phyloP scores from a whole-genome alignment of 352 stramenopile species.

The Globisporangium uncinulatum region DNA sequence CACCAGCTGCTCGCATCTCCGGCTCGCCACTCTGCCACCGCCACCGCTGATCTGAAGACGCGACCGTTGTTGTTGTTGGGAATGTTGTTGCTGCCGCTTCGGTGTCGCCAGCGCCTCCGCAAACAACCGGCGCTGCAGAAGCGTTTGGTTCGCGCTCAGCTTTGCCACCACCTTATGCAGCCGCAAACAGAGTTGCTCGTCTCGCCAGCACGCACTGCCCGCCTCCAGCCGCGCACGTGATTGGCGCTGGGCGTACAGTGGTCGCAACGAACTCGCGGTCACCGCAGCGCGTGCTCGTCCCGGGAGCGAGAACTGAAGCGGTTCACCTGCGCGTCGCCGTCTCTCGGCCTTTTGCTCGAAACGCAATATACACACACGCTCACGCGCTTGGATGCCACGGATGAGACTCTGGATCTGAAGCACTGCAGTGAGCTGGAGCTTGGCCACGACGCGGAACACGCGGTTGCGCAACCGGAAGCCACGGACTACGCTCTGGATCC shows the following conservation, averaged over 20 bases:
- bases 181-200: constrained; percentile 41
- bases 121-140: constrained; percentile 10
- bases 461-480: constrained; percentile 35
- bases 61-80: no score
- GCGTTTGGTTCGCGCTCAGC: constrained; percentile 15
- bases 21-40: no score
- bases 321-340: constrained; percentile 20
- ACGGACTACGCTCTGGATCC: constrained; percentile 35
- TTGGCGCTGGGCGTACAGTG: constrained; percentile 42
- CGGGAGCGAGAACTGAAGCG: constrained; percentile 38
- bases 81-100: constrained; percentile 8
- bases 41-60: no score
- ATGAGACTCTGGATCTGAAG: constrained; percentile 56
- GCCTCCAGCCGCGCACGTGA: constrained; percentile 28
- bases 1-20: no score
- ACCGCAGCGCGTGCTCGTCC: constrained; percentile 17
- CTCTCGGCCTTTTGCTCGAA: constrained; percentile 50
- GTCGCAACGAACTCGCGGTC: constrained; percentile 16
- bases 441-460: constrained; percentile 39
- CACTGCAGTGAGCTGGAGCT: constrained; percentile 24
- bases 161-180: constrained; percentile 37
- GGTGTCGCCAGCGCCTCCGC: constrained; percentile 4
- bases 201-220: constrained; percentile 31
- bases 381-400: constrained; percentile 43
- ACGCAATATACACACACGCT: constrained; percentile 38